Percentiles rank a stretch among this genome's conserved stretches.
phyloP scores from a whole-genome alignment of 768 basidiomycete genomes.

The Lactifluus echinatus region DNA sequence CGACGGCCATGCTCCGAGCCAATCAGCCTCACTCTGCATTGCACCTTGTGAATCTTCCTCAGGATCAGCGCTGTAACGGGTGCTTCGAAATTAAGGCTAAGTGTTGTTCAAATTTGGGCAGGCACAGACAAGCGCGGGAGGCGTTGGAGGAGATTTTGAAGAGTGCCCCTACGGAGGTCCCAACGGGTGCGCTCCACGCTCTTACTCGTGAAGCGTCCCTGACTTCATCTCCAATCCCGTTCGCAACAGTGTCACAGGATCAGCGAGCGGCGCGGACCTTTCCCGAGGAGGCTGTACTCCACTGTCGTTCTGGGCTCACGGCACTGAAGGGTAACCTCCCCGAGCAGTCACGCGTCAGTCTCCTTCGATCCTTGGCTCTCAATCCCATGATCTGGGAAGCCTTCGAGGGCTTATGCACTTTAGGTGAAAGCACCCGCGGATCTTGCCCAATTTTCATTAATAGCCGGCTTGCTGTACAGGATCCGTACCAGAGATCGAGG shows the following conservation, averaged over 20 bases:
- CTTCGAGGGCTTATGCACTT: constrained; percentile 74
- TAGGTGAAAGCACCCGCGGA: constrained; percentile 41
- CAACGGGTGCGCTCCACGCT: constrained; percentile 43
- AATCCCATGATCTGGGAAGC: constrained; percentile 90
- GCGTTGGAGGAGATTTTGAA: constrained; percentile 55
- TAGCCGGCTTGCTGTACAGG: constrained; percentile 35
- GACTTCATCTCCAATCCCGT: constrained; percentile 4
- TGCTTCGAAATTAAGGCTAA: constrained; percentile 75
- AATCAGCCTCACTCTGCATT: constrained; percentile 70
- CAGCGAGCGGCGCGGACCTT: constrained; percentile 47
- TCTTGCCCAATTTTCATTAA: constrained; percentile 10
- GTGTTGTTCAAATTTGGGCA: constrained; percentile 63
- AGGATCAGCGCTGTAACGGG: constrained; percentile 55
- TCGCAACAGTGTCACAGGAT: constrained; percentile 48
- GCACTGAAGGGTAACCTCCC: constrained; percentile 74
- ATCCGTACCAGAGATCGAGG: constrained; percentile 60
- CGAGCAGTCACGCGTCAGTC: constrained; percentile 63
- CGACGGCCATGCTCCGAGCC: constrained; percentile 61
- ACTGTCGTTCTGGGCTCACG: constrained; percentile 68
- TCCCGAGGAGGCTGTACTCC: constrained; percentile 64
- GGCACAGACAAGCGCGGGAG: constrained; percentile 70
- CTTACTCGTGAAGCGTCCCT: constrained; percentile 1
- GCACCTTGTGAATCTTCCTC: constrained; percentile 53
- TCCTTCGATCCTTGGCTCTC: constrained; percentile 56
- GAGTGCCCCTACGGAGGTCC: constrained; percentile 39